These are phyloP conservation scores for Cordyceps militaris DNA, from an alignment of 2,329 filamentous ascomycete genomes.

Conservation along the genomic window DNA sequence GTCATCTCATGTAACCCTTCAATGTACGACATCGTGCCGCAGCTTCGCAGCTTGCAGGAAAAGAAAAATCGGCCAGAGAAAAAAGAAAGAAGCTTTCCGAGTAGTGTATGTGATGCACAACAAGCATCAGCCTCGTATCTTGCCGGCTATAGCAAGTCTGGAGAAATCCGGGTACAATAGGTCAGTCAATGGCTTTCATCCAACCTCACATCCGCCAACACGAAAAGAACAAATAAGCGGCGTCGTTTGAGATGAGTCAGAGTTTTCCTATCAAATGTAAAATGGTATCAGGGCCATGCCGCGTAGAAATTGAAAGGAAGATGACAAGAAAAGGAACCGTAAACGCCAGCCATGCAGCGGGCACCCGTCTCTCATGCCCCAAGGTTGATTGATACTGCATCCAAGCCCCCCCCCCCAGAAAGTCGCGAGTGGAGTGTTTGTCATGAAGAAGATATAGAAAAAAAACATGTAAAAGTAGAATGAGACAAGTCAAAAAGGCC, in stretches of 20 bases:
- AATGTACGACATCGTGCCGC: no score
- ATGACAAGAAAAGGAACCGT: not conserved
- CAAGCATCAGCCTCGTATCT: no score
- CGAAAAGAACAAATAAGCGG: not conserved
- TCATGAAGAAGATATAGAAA: not conserved
- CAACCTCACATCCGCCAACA: not conserved
- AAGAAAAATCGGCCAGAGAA: no score
- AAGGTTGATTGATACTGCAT: not conserved
- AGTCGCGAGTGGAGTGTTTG: slow-evolving; percentile 4
- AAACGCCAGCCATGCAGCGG: slow-evolving; percentile 10
- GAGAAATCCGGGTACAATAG: no score
- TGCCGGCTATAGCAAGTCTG: no score
- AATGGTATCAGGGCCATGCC: slow-evolving; percentile 5
- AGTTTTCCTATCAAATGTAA: not conserved
- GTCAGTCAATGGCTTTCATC: no score
- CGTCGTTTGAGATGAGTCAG: not conserved
- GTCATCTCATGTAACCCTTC: no score
- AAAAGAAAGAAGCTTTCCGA: no score
- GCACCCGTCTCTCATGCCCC: not conserved
- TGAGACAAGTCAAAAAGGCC: not conserved
- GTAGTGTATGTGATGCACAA: no score
- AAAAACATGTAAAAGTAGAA: not conserved
- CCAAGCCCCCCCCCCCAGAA: not conserved
- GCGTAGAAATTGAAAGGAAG: not conserved
- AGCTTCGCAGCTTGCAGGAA: no score